Percentiles rank a stretch among this genome's conserved stretches.
Conservation (phyloP, 2,329 filamentous ascomycete genomes). For the Calycina herbarum region DNA sequence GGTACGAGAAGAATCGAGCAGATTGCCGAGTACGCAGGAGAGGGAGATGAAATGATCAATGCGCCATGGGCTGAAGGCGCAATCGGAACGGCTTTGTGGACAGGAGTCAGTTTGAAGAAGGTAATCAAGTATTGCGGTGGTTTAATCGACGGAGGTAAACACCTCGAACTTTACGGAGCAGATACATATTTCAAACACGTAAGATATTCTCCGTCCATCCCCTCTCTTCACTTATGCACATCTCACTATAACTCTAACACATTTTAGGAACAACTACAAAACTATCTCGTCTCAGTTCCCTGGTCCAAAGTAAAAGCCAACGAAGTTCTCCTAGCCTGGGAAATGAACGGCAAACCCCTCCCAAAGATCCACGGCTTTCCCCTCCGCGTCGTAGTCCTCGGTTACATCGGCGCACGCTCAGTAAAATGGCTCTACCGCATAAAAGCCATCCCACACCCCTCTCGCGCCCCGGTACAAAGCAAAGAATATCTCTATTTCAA, state of each 20-base stretch:
- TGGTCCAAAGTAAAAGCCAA: constrained; percentile 66
- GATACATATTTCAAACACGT: constrained; percentile 72
- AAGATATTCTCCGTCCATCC: not conserved
- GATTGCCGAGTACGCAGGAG: constrained; percentile 62
- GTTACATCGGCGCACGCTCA: constrained; percentile 64
- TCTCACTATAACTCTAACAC: too few species aligned
- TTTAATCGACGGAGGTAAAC: constrained; percentile 52
- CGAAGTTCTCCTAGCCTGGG: constrained; percentile 66
- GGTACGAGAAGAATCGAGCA: constrained; percentile 71
- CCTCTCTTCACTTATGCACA: not conserved
- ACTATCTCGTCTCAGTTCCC: constrained; percentile 68
- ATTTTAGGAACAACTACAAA: constrained; percentile 52
- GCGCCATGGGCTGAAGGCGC: constrained; percentile 62
- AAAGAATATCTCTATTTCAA: constrained; percentile 69
- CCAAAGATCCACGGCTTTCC: constrained; percentile 68
- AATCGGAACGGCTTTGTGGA: constrained; percentile 64
- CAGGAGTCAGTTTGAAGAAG: constrained; percentile 66
- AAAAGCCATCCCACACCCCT: constrained; percentile 57
- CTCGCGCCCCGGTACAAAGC: constrained; percentile 58
- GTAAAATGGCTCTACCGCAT: constrained; percentile 71
- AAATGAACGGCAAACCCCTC: constrained; percentile 65
- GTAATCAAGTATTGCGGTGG: constrained; percentile 71
- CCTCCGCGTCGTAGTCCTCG: constrained; percentile 61
- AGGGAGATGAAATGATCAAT: constrained; percentile 62
- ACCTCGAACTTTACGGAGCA: constrained; percentile 68